Evolutionary conservation across 2,329 filamentous ascomycete species (phyloP).

Genomic region (Fusarium burgessii): DNA sequence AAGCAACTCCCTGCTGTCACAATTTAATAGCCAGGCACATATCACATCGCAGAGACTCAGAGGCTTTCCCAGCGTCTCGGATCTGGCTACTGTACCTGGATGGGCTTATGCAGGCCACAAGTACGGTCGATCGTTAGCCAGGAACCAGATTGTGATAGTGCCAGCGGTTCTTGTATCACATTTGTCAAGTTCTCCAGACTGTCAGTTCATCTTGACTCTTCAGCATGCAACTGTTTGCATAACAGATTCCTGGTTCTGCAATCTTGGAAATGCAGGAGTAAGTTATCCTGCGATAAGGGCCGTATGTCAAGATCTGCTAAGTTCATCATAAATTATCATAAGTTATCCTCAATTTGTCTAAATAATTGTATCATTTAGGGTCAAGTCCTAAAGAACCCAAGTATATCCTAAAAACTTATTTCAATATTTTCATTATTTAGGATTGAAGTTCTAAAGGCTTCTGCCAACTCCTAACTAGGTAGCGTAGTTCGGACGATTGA

Average conservation of each 20-base stretch:
- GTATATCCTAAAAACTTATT: too few species aligned
- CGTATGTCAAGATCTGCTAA: constrained; percentile 16
- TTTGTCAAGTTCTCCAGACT: constrained; percentile 1
- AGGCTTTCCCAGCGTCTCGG: constrained; percentile 28
- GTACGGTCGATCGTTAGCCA: constrained; percentile 30
- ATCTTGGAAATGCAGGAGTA: neutral
- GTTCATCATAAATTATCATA: too few species aligned
- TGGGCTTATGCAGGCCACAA: constrained; percentile 35
- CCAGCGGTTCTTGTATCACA: constrained; percentile 8
- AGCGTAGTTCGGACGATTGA: constrained; percentile 22
- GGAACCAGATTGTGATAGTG: constrained; percentile 27
- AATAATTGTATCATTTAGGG: too few species aligned
- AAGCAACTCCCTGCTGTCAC: constrained; percentile 17
- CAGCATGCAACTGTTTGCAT: neutral
- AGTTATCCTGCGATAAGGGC: constrained; percentile 1
- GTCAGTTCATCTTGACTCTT: constrained; percentile 1
- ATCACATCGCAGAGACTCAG: neutral
- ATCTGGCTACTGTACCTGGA: constrained; percentile 24
- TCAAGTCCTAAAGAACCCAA: too few species aligned
- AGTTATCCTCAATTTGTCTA: too few species aligned
- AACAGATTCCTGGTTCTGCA: neutral
- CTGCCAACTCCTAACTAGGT: too few species aligned
- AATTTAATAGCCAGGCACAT: constrained; percentile 9
- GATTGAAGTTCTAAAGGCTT: too few species aligned
- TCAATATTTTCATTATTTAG: too few species aligned